Evolutionary conservation across 495 filamentous ascomycete species (phyloP), one percentile per base, ranked within the genome.

Genomic region (Jackrogersella minutella): DNA sequence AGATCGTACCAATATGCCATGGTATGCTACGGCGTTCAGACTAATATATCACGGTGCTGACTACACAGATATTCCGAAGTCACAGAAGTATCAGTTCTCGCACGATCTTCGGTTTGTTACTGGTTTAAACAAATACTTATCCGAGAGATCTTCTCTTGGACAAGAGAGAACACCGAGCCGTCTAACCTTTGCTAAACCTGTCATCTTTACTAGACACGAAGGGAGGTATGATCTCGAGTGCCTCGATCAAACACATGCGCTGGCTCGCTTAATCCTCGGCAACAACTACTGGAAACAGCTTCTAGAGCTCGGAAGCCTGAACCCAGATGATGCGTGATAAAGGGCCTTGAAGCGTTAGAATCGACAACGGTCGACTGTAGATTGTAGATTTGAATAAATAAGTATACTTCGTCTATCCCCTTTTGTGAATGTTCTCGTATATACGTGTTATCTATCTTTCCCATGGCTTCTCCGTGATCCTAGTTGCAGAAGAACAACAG

Each of bases 11-110:
- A n/a, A n/a, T n/a, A n/a, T n/a, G 16, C 1, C 13, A 28, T 8
- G 3, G 26, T 24, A 14, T 6, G 6, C 21, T 1, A 5, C 33
- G 9, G 19, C 26, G 21, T 51, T 36, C 9, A 54, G 54, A 16
- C 47, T 65, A 5, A 0, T 65, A 8, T 24, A 53, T 39, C 39
- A 54, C 7, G 62, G 62, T 4, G 62, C 62, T 8, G 55, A 47
- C 10, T 28, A 14, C 3, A 43, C 16, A 1, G 9, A 26, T 22
- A 17, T 33, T 8, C 2, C 26, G 8, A 5, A 47, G 0, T 5
- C 0, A n/a, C 22, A 28, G 3, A 47, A 47, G 22, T 1, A 44
- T 4, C 1, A 1, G 19, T 8, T 44, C 2, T 13, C 9, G 14
- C 14, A 19, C 5, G 2, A 28, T 13, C 21, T 47, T 14, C 10